phyloP scores from a whole-genome alignment of 345 rosid genomes.

The Salix dunnii region DNA sequence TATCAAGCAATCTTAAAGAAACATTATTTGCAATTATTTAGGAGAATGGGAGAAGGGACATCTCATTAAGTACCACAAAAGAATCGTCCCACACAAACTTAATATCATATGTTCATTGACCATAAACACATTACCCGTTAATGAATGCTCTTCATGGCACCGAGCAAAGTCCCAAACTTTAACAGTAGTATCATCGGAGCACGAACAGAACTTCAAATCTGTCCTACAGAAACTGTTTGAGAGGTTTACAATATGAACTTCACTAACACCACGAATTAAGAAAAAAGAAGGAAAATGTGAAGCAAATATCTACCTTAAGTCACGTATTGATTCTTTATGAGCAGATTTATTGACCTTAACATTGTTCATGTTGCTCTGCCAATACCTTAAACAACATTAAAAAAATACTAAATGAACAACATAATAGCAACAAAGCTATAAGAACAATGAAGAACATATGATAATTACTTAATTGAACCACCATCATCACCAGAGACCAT shows the following conservation, averaged over 20 bases:
- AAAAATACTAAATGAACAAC: neutral
- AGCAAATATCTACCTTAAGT: constrained; percentile 55
- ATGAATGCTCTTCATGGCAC: constrained; percentile 85
- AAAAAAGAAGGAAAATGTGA: neutral
- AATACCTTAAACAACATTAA: constrained; percentile 53
- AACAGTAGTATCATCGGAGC: constrained; percentile 95
- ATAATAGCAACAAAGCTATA: neutral
- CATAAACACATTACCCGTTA: constrained; percentile 78
- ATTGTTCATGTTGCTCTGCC: constrained; percentile 98
- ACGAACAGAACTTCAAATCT: constrained; percentile 96
- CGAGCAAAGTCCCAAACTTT: constrained; percentile 98
- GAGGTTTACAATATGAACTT: constrained; percentile 21
- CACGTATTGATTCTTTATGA: constrained; percentile 93
- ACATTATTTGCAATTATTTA: neutral
- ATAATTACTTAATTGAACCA: constrained; percentile 76
- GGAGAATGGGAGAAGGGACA: neutral
- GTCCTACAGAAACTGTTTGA: constrained; percentile 87
- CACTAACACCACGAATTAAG: neutral
- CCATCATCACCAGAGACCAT: constrained; percentile 99
- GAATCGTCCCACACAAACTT: neutral
- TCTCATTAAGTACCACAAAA: neutral
- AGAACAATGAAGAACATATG: neutral
- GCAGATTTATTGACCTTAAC: constrained; percentile 94
- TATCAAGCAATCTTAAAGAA: neutral
- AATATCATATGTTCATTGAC: constrained; percentile 8